Conservation (phyloP, 1,284 basidiomycete genomes). For the Heterobasidion annosum region DNA sequence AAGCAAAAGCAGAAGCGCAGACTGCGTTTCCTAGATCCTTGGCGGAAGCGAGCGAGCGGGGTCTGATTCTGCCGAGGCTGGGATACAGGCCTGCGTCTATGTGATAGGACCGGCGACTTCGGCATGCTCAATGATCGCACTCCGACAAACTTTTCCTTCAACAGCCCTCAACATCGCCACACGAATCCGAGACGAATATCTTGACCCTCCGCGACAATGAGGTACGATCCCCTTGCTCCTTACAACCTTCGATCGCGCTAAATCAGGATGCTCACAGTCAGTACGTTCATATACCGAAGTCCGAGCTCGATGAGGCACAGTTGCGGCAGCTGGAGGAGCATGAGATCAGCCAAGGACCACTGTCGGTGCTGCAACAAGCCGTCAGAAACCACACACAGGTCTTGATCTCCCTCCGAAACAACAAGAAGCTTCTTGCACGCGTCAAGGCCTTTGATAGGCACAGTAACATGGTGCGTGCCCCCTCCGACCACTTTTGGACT, state of each 20-base stretch:
- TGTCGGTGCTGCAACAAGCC: constrained; percentile 97
- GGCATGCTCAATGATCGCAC: too few species aligned
- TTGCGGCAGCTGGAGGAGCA: constrained; percentile 94
- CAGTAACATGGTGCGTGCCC: constrained; percentile 84
- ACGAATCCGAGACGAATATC: not conserved
- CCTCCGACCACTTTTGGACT: not conserved
- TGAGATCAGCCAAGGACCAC: constrained; percentile 93
- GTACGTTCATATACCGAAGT: constrained; percentile 94
- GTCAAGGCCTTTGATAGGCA: constrained; percentile 99
- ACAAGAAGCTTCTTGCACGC: constrained; percentile 95
- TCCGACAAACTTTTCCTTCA: not conserved
- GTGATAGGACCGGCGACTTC: too few species aligned
- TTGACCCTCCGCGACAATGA: not conserved
- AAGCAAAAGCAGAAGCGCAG: not conserved
- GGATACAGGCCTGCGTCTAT: too few species aligned
- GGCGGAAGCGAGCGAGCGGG: too few species aligned
- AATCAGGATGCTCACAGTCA: constrained; percentile 47
- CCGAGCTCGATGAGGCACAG: constrained; percentile 95
- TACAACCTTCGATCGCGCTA: not conserved
- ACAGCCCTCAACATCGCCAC: not conserved
- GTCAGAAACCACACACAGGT: constrained; percentile 98
- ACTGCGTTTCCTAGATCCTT: too few species aligned
- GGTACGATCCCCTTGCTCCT: not conserved
- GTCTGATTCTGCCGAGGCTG: too few species aligned
- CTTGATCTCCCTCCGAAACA: constrained; percentile 94